phyloP scores from a whole-genome alignment of 2,329 filamentous ascomycete species.

The Colletotrichum sp. region DNA sequence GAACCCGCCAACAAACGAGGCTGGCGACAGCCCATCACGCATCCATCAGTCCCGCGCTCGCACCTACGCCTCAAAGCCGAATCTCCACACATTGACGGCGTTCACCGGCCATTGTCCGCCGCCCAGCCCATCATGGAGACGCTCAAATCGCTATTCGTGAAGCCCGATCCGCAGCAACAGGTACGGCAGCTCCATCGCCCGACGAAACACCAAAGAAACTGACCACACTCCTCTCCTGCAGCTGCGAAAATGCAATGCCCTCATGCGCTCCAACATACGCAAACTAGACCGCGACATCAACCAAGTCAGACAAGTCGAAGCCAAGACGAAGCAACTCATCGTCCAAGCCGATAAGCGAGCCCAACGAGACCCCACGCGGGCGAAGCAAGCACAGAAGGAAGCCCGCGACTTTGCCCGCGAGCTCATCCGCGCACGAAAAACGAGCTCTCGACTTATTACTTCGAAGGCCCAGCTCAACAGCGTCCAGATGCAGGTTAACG shows the following conservation, averaged over 20 bases:
- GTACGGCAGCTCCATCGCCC: conserved; percentile 50
- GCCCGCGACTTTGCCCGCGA: conserved; percentile 88
- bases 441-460: conserved; percentile 75
- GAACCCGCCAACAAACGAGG: conserved; percentile 13
- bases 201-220: not conserved
- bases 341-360: conserved; percentile 80
- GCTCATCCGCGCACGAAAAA: conserved; percentile 81
- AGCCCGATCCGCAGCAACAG: conserved; percentile 91
- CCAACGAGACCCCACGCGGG: conserved; percentile 78
- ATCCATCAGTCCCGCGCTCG: not conserved
- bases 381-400: conserved; percentile 79
- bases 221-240: conserved; percentile 38
- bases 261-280: conserved; percentile 88
- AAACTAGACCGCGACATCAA: conserved; percentile 93
- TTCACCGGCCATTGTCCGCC: not conserved
- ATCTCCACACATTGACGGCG: not conserved
- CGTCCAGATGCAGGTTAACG: conserved; percentile 97
- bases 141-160: conserved; percentile 84
- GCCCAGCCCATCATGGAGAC: conserved; percentile 72
- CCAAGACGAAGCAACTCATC: conserved; percentile 85
- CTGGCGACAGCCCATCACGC: conserved; percentile 6
- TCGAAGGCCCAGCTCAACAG: conserved; percentile 90
- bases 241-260: conserved; percentile 93
- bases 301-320: conserved; percentile 77
- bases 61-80: not conserved